Percentiles rank a stretch among this genome's conserved stretches.
phyloP scores from a whole-genome alignment of 2,329 filamentous ascomycete genomes.

The Aureobasidium sp. region DNA sequence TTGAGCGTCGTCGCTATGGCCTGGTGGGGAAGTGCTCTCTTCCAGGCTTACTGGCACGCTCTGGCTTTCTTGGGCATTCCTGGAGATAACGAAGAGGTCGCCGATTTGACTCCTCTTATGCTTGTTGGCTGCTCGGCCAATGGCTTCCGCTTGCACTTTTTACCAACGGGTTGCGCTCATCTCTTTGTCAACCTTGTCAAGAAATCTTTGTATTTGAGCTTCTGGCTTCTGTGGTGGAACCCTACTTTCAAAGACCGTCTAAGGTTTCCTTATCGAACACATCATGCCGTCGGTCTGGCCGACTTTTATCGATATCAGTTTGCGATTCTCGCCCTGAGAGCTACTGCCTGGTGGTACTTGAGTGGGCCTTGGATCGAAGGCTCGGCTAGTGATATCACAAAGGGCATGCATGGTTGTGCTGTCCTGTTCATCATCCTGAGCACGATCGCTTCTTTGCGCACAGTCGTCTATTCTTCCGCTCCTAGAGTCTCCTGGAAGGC shows the following conservation, averaged over 20 bases:
- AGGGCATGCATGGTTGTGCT: slow-evolving; percentile 49
- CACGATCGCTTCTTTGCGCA: slow-evolving; percentile 16
- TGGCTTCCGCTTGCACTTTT: slow-evolving; percentile 17
- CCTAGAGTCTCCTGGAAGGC: slow-evolving; percentile 15
- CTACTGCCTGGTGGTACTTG: slow-evolving; percentile 33
- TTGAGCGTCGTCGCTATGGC: slow-evolving; percentile 34
- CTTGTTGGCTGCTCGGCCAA: slow-evolving; percentile 16
- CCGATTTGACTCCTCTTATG: slow-evolving; percentile 6
- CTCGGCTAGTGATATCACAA: slow-evolving; percentile 21
- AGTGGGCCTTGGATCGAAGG: slow-evolving; percentile 17
- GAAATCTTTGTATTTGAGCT: slow-evolving; percentile 20
- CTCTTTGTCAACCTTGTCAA: slow-evolving; percentile 22
- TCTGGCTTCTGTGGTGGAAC: slow-evolving; percentile 28
- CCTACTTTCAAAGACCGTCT: slow-evolving; percentile 26
- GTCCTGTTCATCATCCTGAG: slow-evolving; percentile 43
- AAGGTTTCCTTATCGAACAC: slow-evolving; percentile 22
- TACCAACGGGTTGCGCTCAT: slow-evolving; percentile 21
- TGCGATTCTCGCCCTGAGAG: slow-evolving; percentile 50
- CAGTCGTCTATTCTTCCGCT: not conserved
- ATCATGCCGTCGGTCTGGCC: slow-evolving; percentile 35
- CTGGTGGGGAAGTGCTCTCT: slow-evolving; percentile 34
- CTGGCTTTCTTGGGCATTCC: slow-evolving; percentile 12
- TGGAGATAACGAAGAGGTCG: slow-evolving; percentile 13
- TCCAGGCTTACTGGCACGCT: slow-evolving; percentile 32
- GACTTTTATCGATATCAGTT: slow-evolving; percentile 62